Conservation (phyloP, 768 basidiomycete species). For the Clitopilus passeckerianus region DNA sequence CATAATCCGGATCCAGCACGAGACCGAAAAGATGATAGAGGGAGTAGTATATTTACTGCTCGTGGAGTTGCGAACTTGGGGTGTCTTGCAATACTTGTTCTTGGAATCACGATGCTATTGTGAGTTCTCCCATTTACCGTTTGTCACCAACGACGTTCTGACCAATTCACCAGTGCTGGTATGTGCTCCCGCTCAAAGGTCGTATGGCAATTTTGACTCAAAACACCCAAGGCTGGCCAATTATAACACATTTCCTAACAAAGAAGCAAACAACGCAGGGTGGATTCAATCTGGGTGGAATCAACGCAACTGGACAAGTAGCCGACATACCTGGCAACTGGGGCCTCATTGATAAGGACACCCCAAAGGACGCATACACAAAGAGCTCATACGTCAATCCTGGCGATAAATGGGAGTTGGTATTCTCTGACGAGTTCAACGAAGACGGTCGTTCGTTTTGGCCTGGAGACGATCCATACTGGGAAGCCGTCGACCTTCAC, state of each 20-base stretch:
- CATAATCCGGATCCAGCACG: slow-evolving; percentile 59
- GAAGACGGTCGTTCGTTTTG: slow-evolving; percentile 66
- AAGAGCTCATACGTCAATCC: slow-evolving; percentile 55
- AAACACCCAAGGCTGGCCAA: slow-evolving; percentile 37
- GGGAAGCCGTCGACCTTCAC: slow-evolving; percentile 56
- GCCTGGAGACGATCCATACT: slow-evolving; percentile 65
- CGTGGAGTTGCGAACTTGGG: slow-evolving; percentile 67
- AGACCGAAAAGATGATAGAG: slow-evolving; percentile 47
- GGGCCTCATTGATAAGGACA: slow-evolving; percentile 73
- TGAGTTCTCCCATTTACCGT: slow-evolving; percentile 25
- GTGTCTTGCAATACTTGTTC: slow-evolving; percentile 54
- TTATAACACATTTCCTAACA: slow-evolving; percentile 40
- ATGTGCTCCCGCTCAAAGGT: slow-evolving; percentile 6
- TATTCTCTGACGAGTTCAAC: slow-evolving; percentile 85
- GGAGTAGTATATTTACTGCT: slow-evolving; percentile 54
- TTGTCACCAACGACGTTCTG: background rate
- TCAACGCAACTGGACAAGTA: slow-evolving; percentile 70
- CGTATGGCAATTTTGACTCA: slow-evolving; percentile 6
- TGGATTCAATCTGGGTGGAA: slow-evolving; percentile 73
- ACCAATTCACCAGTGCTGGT: slow-evolving; percentile 29
- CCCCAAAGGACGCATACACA: slow-evolving; percentile 53
- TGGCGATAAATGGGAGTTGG: slow-evolving; percentile 41
- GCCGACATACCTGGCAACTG: slow-evolving; percentile 53
- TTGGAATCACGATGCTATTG: slow-evolving; percentile 49
- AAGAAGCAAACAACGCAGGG: slow-evolving; percentile 39